These are phyloP conservation scores for Coemansia sp. DNA, from an alignment of 192 early-diverging fungal species.

Conservation along the genomic window DNA sequence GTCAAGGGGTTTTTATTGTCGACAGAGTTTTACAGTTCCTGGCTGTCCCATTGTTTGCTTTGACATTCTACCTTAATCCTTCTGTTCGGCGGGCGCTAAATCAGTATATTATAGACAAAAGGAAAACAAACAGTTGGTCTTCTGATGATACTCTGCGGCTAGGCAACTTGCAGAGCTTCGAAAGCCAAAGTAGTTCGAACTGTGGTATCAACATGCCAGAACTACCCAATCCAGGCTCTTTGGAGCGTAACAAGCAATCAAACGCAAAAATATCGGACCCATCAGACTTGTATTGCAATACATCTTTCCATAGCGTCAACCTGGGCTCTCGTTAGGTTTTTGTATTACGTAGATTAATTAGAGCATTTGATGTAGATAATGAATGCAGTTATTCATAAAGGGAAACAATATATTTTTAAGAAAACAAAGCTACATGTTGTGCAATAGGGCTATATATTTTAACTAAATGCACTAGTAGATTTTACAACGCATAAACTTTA, in stretches of 20 bases:
- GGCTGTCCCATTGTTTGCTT: constrained; percentile 19
- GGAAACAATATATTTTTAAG: too few species aligned
- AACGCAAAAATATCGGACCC: background rate
- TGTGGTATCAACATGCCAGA: background rate
- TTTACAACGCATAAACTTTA: too few species aligned
- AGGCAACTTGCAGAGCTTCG: background rate
- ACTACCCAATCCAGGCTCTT: background rate
- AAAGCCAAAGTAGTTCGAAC: background rate
- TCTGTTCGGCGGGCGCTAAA: constrained; percentile 22
- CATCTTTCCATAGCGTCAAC: constrained; percentile 67
- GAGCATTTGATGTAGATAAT: constrained; percentile 7
- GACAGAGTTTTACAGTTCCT: constrained; percentile 42
- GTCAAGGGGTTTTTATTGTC: constrained; percentile 12
- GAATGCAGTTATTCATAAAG: too few species aligned
- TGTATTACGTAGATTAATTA: constrained; percentile 76
- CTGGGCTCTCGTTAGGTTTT: constrained; percentile 13
- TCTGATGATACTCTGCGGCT: background rate
- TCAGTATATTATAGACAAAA: constrained; percentile 14
- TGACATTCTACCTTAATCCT: constrained; percentile 42
- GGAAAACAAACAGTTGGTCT: background rate
- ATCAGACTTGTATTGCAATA: constrained; percentile 64
- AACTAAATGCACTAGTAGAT: too few species aligned
- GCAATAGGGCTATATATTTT: too few species aligned
- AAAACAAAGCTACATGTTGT: too few species aligned
- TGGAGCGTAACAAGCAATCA: background rate